Evolutionary conservation across 139 green algal species (phyloP).

Genomic region (Edaphochlamys debaryana): DNA sequence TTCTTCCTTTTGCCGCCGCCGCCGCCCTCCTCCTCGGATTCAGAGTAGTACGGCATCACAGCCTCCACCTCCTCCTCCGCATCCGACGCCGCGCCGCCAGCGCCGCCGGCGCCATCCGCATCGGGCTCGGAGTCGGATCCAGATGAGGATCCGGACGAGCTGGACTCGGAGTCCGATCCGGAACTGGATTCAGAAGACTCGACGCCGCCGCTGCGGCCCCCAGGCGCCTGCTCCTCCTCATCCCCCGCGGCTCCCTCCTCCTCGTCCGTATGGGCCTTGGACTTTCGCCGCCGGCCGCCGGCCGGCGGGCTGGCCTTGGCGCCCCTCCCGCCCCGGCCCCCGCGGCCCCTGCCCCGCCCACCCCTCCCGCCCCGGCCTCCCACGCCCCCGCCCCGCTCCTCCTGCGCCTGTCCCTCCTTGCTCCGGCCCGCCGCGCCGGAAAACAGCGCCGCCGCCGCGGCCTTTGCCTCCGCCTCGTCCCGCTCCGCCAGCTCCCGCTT

Average conservation of each 20-base stretch:
- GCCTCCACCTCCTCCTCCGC: background rate
- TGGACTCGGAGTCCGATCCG: background rate
- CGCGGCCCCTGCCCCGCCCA: background rate
- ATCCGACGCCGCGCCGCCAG: background rate
- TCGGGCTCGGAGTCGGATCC: background rate
- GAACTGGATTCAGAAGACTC: background rate
- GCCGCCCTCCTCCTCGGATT: background rate
- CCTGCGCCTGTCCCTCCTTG: background rate
- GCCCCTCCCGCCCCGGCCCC: background rate
- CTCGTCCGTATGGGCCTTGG: background rate
- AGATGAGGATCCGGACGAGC: background rate
- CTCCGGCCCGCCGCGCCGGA: background rate
- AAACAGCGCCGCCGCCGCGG: background rate
- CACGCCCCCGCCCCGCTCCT: background rate
- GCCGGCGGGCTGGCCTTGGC: too few relatives aligned
- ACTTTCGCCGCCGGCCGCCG: background rate
- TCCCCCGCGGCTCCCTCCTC: background rate
- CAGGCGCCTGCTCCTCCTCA: background rate
- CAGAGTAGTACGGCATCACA: background rate
- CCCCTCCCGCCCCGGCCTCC: background rate
- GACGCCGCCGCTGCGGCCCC: background rate
- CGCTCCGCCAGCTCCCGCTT: background rate
- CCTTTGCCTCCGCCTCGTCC: slow-evolving; percentile 13
- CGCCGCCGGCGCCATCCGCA: background rate
- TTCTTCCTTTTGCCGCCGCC: background rate